Evolutionary conservation across 257 asterid genomes (phyloP).

Genomic region (Salvia hispanica): DNA sequence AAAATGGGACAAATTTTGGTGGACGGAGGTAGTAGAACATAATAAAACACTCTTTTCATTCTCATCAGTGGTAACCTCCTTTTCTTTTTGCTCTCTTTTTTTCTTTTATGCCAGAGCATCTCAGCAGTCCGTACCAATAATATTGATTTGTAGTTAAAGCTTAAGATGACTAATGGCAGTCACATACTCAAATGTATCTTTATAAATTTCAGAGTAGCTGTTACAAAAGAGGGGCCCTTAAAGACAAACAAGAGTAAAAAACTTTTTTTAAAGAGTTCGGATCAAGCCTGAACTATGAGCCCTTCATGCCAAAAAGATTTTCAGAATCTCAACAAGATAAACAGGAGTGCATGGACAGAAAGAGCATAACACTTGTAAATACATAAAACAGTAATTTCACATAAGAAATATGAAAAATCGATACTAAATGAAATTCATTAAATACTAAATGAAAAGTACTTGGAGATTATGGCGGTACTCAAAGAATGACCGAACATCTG

Average conservation of each 20-base stretch:
- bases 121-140: neutral
- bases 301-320: constrained; percentile 12
- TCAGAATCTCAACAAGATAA: neutral
- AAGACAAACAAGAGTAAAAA: too few relatives aligned
- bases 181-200: too few relatives aligned
- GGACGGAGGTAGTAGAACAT: too few relatives aligned
- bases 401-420: constrained; percentile 12
- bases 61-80: too few relatives aligned
- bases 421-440: constrained; percentile 17
- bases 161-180: neutral
- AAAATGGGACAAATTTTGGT: too few relatives aligned
- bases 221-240: too few relatives aligned
- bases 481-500: constrained; percentile 54
- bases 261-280: neutral
- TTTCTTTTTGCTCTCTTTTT: neutral
- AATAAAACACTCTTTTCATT: too few relatives aligned
- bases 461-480: constrained; percentile 54
- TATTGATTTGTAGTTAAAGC: neutral
- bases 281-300: neutral
- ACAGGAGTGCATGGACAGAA: neutral
- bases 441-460: constrained; percentile 35
- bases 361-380: constrained; percentile 21
- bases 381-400: neutral
- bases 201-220: too few relatives aligned
- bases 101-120: neutral